A percentile compares a stretch with the other conserved stretches of the same genome.
These are phyloP conservation scores for Tephrocybe rancida DNA, from an alignment of 768 basidiomycete genomes.

Conservation along the genomic window DNA sequence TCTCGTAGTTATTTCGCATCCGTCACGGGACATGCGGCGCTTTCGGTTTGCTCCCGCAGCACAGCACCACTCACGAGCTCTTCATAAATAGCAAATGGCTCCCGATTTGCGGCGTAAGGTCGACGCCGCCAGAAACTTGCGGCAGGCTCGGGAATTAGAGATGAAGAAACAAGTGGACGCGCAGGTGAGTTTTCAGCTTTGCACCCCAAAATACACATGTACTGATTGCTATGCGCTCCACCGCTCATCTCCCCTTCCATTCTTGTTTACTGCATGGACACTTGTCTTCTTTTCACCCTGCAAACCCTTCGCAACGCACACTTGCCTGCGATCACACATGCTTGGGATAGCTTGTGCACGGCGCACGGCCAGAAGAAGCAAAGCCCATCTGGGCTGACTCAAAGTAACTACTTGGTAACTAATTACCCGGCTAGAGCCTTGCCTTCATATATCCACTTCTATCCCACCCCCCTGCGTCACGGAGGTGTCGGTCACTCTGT, in stretches of 20 bases:
- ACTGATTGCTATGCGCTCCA: slow-evolving; percentile 1
- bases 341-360: slow-evolving; percentile 24
- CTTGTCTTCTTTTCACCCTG: slow-evolving; percentile 3
- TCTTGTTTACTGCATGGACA: neutral
- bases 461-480: neutral
- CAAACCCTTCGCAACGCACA: slow-evolving; percentile 6
- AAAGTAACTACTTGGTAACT: slow-evolving; percentile 18
- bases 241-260: neutral
- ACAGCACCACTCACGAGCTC: slow-evolving; percentile 9
- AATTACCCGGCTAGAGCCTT: slow-evolving; percentile 9
- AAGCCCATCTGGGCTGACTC: slow-evolving; percentile 49
- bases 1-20: slow-evolving; percentile 13
- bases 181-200: slow-evolving; percentile 41
- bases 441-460: slow-evolving; percentile 7
- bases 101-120: slow-evolving; percentile 68
- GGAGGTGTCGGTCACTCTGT: neutral
- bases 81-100: slow-evolving; percentile 51
- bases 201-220: neutral
- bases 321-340: neutral
- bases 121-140: slow-evolving; percentile 55
- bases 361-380: slow-evolving; percentile 34
- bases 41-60: neutral
- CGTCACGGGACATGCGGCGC: slow-evolving; percentile 14
- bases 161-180: slow-evolving; percentile 52
- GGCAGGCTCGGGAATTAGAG: slow-evolving; percentile 55